phyloP scores from a whole-genome alignment of 1,139 yeast species.

The Geotrichum europaeum region DNA sequence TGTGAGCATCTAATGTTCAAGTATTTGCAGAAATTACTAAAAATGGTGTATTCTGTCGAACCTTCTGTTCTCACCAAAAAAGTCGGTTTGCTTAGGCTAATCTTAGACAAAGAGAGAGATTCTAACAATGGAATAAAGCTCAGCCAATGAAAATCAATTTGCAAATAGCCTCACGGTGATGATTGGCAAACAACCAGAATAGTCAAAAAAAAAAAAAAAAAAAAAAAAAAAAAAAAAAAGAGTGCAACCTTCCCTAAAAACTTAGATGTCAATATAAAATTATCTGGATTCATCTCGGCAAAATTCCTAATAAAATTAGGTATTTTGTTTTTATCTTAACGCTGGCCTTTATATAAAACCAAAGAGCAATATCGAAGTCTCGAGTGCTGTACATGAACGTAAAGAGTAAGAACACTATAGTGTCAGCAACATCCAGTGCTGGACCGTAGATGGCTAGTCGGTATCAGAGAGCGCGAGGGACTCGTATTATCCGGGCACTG shows the following conservation, averaged over 20 bases:
- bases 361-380: no score
- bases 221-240: not conserved
- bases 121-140: not conserved
- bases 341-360: not conserved
- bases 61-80: not conserved
- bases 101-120: not conserved
- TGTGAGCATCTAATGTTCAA: not conserved
- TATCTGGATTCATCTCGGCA: not conserved
- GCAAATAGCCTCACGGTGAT: not conserved
- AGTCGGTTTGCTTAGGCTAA: not conserved
- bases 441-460: no score
- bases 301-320: not conserved
- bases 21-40: not conserved
- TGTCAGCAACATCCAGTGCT: no score
- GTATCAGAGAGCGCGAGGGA: not conserved
- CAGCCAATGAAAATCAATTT: not conserved
- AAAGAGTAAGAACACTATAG: no score
- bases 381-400: no score
- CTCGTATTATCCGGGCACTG: no score
- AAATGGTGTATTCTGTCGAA: not conserved
- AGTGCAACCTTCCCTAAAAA: no score
- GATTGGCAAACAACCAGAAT: not conserved
- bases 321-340: not conserved
- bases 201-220: no score
- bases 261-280: not conserved